Evolutionary conservation across 2,329 filamentous ascomycete species (phyloP), one percentile per base, ranked within the genome.

Genomic region (Hypoxylon sp.): DNA sequence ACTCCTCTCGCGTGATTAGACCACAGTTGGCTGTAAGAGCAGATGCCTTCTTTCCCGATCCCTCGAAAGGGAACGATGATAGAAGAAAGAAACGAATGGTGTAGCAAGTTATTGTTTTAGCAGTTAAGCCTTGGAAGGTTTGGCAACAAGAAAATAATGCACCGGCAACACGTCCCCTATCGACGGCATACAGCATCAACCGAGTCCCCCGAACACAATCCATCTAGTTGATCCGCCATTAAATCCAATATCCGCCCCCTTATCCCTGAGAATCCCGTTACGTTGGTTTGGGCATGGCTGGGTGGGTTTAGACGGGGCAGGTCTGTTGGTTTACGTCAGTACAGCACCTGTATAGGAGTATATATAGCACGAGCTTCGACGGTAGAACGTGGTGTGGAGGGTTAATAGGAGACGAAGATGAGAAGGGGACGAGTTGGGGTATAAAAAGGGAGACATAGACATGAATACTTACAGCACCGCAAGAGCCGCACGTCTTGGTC

Each of bases 401-500:
- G 15, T 6, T 29, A 11, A 10, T 17, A 17, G n/a, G n/a, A 8
- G 17, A 18, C 6, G 35, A 23, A 9, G 35, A n/a, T 40, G 35
- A 23, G 11, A 13, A 20, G 41, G 10, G 11, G 11, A 23, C 18
- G 8, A n/a, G n/a, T 23, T 6, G 11, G 26, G 26, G 15, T n/a
- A 21, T 13, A 38, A 8, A 18, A 13, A 38, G 11, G 17, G n/a
- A 9, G 41, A 23, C 11, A 2, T 21, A 24, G 9, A 27, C 31
- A n/a, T 4, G 9, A 26, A 4, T n/a, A 78, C 83, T 68, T 77
- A 86, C 83, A 68, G 83, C 82, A 53, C 83, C 83, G 75, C 83
- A 86, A 55, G 78, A 75, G 56, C 69, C 67, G 77, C 83, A 86
- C 59, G 77, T 79, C 82, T 86, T 86, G 75, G 67, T 66, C 37